Evolutionary conservation across 345 rosid species (phyloP), one percentile per base, ranked within the genome.

Genomic region (Eucalyptus shirleyi): DNA sequence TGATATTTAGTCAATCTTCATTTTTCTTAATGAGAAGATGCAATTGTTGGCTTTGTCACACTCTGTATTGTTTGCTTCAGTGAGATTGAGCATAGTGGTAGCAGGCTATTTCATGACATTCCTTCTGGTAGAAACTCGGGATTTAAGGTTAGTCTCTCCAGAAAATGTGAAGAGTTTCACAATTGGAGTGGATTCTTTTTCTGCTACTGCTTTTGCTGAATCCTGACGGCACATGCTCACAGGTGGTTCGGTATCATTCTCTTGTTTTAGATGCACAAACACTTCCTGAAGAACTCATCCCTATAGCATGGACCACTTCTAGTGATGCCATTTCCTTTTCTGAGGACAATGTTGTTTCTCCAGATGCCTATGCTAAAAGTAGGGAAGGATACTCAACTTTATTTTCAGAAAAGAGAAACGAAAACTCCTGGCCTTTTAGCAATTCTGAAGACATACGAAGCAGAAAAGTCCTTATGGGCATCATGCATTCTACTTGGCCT

Each of bases 221-320:
- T 51, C 47, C 44, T n/a, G 44, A 21, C 13, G 28, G 47, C 83
- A 21, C 28, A 2, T 87, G 65, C 59, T 88, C 86, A 53, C 95
- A 98, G 99, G 99, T 96, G 53, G 99, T 98, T 89, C 96, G 99
- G 86, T 98, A 97, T 90, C 98, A 98, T 95, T 98, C 99, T 10
- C 97, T 98, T 55, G 91, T 97, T 88, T 91, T 98, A 89, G 98
- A 96, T 92, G 91, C 93, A 83, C 94, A 96, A 87, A 94, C 99
- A 65, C 96, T 97, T 87, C 99, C 99, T 45, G 90, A 95, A 87
- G 98, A 96, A 87, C 96, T 98, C 67, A 42, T 94, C 92, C 98
- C 99, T 59, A 93, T 97, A 93, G 99, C 99, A 32, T 98, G 98
- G 99, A 93, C 98, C 17, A 50, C 95, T 86, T 93, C 94, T 59